phyloP scores from a whole-genome alignment of 306 rosid genomes.

The Gillenia trifoliata region DNA sequence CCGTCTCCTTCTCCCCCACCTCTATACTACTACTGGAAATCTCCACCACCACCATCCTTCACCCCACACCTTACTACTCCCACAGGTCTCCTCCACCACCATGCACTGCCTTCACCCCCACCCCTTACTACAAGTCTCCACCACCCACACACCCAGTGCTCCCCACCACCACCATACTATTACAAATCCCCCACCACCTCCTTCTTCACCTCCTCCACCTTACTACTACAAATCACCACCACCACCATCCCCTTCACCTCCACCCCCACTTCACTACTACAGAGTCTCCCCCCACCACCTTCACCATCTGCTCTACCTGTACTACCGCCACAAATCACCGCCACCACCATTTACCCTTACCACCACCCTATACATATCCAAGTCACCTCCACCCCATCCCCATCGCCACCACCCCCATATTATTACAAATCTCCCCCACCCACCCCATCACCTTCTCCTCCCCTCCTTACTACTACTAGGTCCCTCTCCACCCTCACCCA shows the following conservation, averaged over 20 bases:
- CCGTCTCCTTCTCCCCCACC: constrained; percentile 14
- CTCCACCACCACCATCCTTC: constrained; percentile 48
- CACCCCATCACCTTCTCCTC: too few species aligned
- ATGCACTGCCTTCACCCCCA: constrained; percentile 34
- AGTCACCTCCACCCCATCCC: constrained; percentile 59
- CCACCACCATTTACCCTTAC: constrained; percentile 41
- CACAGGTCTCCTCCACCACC: constrained; percentile 41
- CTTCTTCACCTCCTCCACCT: constrained; percentile 5
- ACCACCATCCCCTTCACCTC: background rate
- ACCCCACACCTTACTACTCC: constrained; percentile 38
- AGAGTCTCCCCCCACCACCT: too few species aligned
- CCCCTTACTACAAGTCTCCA: constrained; percentile 33
- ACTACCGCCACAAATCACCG: constrained; percentile 24
- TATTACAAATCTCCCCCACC: too few species aligned
- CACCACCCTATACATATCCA: constrained; percentile 42
- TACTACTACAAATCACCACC: too few species aligned
- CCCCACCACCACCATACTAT: background rate
- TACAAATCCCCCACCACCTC: constrained; percentile 36
- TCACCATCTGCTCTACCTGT: too few species aligned
- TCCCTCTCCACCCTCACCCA: too few species aligned
- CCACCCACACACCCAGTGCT: constrained; percentile 32
- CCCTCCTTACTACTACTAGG: too few species aligned
- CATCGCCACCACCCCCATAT: constrained; percentile 34
- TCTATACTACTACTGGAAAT: constrained; percentile 24
- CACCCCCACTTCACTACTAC: too few species aligned